These are phyloP conservation scores for Barnettozyma siamensis DNA, from an alignment of 805 yeast genomes.

Conservation along the genomic window DNA sequence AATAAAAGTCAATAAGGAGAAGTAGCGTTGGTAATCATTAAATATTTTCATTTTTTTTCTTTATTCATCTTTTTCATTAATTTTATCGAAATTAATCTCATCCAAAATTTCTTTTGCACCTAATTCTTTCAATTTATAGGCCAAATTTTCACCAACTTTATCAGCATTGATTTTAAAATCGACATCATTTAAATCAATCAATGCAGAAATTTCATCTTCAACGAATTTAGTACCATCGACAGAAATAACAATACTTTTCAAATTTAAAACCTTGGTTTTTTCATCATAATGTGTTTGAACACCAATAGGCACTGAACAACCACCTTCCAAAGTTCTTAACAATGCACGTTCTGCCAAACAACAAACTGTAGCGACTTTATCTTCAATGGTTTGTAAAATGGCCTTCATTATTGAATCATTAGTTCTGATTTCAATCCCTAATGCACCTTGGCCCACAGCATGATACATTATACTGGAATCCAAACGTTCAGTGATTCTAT, in stretches of 20 bases:
- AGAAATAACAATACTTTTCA: conserved; percentile 73
- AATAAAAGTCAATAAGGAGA: no score
- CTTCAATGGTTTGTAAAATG: conserved; percentile 60
- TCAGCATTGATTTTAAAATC: conserved; percentile 57
- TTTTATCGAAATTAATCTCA: conserved; percentile 65
- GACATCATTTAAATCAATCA: conserved; percentile 19
- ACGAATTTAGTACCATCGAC: conserved; percentile 76
- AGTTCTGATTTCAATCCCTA: conserved; percentile 83
- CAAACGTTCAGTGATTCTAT: conserved; percentile 68
- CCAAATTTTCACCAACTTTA: conserved; percentile 63
- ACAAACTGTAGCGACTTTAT: conserved; percentile 59
- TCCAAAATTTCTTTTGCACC: conserved; percentile 87
- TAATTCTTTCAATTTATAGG: conserved; percentile 53
- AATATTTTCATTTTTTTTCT: not conserved
- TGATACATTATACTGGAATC: conserved; percentile 80
- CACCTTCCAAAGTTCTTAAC: conserved; percentile 89
- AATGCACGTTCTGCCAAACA: conserved; percentile 86
- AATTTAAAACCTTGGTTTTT: conserved; percentile 38
- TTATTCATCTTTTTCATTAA: conserved; percentile 32
- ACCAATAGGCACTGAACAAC: conserved; percentile 97
- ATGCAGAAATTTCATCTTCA: conserved; percentile 40
- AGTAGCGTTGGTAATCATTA: no score
- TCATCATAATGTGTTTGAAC: conserved; percentile 57
- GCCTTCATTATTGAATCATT: conserved; percentile 54
- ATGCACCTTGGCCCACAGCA: conserved; percentile 99